These are phyloP conservation scores for Chaetoceros tenuissimus DNA, from an alignment of 108 stramenopile genomes.

Conservation along the genomic window DNA sequence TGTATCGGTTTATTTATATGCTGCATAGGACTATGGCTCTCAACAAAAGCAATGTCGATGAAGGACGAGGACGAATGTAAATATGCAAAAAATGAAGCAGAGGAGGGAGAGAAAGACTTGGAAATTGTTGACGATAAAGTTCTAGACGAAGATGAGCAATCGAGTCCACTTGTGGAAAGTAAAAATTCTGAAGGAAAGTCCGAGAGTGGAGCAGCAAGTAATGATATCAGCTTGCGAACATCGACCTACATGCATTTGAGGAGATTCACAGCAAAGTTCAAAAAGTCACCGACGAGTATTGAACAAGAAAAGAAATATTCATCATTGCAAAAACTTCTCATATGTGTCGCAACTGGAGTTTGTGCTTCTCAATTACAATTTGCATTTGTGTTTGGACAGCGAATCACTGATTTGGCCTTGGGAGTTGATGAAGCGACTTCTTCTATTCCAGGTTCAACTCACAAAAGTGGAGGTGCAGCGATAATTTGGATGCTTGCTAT, in stretches of 20 bases:
- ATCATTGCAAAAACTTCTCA: background rate
- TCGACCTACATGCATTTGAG: no score
- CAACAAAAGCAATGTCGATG: background rate
- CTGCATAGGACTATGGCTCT: background rate
- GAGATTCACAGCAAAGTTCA: no score
- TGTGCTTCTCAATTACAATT: constrained; percentile 12
- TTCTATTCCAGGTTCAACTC: constrained; percentile 9
- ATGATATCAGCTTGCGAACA: no score
- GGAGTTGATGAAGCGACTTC: background rate
- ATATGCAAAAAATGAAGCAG: background rate
- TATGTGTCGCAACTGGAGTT: constrained; percentile 13
- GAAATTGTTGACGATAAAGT: no score
- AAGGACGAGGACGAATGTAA: background rate
- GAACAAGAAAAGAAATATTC: background rate
- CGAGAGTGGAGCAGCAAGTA: background rate
- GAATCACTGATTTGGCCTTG: constrained; percentile 8
- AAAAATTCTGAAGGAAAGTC: no score
- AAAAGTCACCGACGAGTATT: background rate
- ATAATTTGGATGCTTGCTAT: constrained; percentile 18
- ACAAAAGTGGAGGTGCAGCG: constrained; percentile 7
- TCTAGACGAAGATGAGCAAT: no score
- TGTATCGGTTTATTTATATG: background rate
- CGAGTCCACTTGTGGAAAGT: no score
- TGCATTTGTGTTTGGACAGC: constrained; percentile 18
- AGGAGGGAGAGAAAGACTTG: background rate